Conservation (phyloP, 176 grass and related monocot species). For the Areca catechu region DNA sequence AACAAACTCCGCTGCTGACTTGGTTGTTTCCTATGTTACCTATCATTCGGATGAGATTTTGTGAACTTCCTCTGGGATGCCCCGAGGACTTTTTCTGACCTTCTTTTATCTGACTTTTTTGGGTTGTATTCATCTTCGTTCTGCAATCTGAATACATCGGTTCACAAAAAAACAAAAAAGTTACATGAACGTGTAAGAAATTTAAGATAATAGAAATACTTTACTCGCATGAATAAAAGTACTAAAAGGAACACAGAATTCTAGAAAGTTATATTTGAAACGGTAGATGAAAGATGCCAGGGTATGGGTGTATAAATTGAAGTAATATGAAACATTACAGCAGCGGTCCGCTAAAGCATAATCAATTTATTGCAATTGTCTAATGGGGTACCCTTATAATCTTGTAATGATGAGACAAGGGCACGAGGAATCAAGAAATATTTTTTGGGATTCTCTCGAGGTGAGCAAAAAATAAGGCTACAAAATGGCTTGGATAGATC, state of each 20-base stretch:
- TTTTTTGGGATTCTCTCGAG: slow-evolving; percentile 41
- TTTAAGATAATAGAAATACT: slow-evolving; percentile 78
- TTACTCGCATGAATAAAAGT: slow-evolving; percentile 61
- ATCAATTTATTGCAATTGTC: slow-evolving; percentile 51
- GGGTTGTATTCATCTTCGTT: too few relatives aligned
- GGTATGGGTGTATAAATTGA: slow-evolving; percentile 48
- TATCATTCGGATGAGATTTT: too few relatives aligned
- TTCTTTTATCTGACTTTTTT: too few relatives aligned
- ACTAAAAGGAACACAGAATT: slow-evolving; percentile 55
- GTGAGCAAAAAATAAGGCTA: too few relatives aligned
- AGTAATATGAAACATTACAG: slow-evolving; percentile 42
- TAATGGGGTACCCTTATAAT: slow-evolving; percentile 64
- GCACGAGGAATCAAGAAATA: slow-evolving; percentile 44
- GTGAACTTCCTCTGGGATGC: too few relatives aligned
- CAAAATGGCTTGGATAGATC: too few relatives aligned
- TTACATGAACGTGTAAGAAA: slow-evolving; percentile 57
- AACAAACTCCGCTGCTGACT: too few relatives aligned
- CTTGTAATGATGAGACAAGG: slow-evolving; percentile 64
- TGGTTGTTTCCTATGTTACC: too few relatives aligned
- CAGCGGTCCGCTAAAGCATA: slow-evolving; percentile 56
- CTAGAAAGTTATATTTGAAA: slow-evolving; percentile 64
- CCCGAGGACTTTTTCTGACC: too few relatives aligned
- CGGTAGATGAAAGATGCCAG: slow-evolving; percentile 73
- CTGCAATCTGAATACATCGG: too few relatives aligned
- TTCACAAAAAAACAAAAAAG: too few relatives aligned